phyloP scores from a whole-genome alignment of 352 stramenopile species.

The Phytophthora boehmeriae region DNA sequence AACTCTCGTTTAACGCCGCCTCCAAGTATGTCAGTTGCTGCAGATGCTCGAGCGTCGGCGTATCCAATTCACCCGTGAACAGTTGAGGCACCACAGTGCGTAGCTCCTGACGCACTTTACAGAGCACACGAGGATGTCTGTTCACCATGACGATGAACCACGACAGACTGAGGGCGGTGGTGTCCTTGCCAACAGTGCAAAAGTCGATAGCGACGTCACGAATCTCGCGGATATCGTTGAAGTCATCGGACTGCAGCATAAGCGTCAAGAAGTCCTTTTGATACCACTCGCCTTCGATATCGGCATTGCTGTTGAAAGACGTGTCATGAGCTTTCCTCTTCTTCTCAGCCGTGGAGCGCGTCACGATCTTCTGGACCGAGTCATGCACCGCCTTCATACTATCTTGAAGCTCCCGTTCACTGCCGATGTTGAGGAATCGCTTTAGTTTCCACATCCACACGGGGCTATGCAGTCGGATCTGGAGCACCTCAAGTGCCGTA shows the following conservation, averaged over 20 bases:
- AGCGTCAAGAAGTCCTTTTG: slow-evolving; percentile 48
- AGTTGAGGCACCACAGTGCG: slow-evolving; percentile 28
- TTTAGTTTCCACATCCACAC: slow-evolving; percentile 47
- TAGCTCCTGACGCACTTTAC: slow-evolving; percentile 47
- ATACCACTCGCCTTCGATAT: not conserved
- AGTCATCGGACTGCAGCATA: slow-evolving; percentile 41
- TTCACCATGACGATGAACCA: slow-evolving; percentile 79
- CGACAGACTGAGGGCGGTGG: slow-evolving; percentile 57
- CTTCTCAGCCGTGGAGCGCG: slow-evolving; percentile 23
- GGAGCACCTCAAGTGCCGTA: slow-evolving; percentile 30
- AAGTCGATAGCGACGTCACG: slow-evolving; percentile 75
- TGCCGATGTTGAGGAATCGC: slow-evolving; percentile 35
- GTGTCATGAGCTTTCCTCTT: not conserved
- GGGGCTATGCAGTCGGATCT: slow-evolving; percentile 37
- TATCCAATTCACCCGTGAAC: slow-evolving; percentile 21
- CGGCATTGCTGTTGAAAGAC: not conserved
- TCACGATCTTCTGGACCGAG: slow-evolving; percentile 38
- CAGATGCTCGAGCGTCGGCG: slow-evolving; percentile 36
- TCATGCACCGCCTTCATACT: slow-evolving; percentile 34
- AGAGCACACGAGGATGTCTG: slow-evolving; percentile 45
- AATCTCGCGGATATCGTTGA: slow-evolving; percentile 36
- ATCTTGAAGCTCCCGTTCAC: slow-evolving; percentile 29
- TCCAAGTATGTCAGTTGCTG: slow-evolving; percentile 53
- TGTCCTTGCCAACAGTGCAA: slow-evolving; percentile 71
- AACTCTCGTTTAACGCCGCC: slow-evolving; percentile 50